Evolutionary conservation across 139 green algal species (phyloP), one percentile per base, ranked within the genome.

Genomic region (Closterium sp.): DNA sequence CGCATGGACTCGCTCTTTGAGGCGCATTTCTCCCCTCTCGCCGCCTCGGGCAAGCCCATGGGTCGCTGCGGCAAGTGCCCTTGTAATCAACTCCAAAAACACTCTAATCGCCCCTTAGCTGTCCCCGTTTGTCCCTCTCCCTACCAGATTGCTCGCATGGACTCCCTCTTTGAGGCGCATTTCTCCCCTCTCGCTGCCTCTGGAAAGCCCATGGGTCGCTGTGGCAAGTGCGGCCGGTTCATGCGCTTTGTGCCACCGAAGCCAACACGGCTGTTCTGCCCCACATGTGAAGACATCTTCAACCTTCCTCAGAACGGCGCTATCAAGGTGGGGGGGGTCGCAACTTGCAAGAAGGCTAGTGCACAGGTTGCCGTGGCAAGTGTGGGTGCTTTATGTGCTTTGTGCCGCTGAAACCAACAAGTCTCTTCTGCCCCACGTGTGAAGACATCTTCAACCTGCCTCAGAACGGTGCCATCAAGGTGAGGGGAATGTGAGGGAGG

Each of bases 101-200:
- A 97, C 0, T 98, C 11, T 97, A 94, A 97, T 99, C 96, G 97
- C 97, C 85, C 96, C 97, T 90, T 97, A 98, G 31, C 45, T 95
- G 9, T 93, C 62, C 17, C 62, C 2, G 2, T 24, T 79, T 13
- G 24, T 22, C 62, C 62, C 62, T 27, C 1, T 24, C 62, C 1
- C 62, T 6, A 0, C 1, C 62, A 79, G 34, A 98, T 99, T 29
- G 86, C 93, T 2, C 92, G 96, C 28, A 98, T 99, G 97, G 97
- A 99, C 88, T 38, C 93, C 0, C 95, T 99, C 10, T 99, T 99
- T 94, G 97, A 99, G 94, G 97, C 97, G 3, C 95, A 90, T 86
- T 99, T 99, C 95, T 97, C 96, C 2, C 96, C 97, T 19, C 95
- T 98, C 9, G 94, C 96, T 9, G 91, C 95, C 32, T 96, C 95